Base-by-base conservation (phyloP, 2,329 filamentous ascomycete genomes). In the Penicillium corylophilum region DNA sequence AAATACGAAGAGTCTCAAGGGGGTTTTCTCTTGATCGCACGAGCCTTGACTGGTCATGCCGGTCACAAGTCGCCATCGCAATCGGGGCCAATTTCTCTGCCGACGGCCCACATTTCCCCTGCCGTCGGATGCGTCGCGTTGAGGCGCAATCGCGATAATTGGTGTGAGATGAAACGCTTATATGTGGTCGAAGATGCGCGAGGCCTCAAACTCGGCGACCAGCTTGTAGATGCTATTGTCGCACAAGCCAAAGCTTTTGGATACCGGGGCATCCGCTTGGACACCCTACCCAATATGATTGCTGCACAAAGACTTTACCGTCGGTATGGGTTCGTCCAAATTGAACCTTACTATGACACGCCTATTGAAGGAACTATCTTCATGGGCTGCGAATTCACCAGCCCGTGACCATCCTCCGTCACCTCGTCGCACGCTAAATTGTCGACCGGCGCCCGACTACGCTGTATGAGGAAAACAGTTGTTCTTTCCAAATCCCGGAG, bases 161-260 rank as follows among this genome's bases (percentile, higher is more conserved):
- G 54, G 57, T 79, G 77, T 58, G 82, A 85, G 63, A 79, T 85
- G 70, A 85, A 85, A 63, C 73, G 82, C 1, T 69, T 85, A 0
- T 85, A 82, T 57, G 74, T 82, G 8, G 53, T 68, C 2, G 78
- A 78, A 0, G 61, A 69, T 36, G 74, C 75, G 1, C 74, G 82
- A 22, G 78, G 81, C 2, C 57, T 72, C 12, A 79, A 81, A 0
- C 62, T 81, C 1, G 81, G 81, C 1, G 73, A 71, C 45, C 68
- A 69, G 3, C 67, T 85, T 16, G 73, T 81, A 4, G 65, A 74
- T 41, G 66, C 63, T 0, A 72, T 78, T 3, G 60, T 85, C 5
- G 62, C 64, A 5, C 66, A 70, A 29, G 82, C 81, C 20, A 71
- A 61, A 50, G 60, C 69, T 5, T 50, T 79, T 39, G 79, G 78